phyloP scores from a whole-genome alignment of 2,329 filamentous ascomycete species.

The Penicillium glabrum region DNA sequence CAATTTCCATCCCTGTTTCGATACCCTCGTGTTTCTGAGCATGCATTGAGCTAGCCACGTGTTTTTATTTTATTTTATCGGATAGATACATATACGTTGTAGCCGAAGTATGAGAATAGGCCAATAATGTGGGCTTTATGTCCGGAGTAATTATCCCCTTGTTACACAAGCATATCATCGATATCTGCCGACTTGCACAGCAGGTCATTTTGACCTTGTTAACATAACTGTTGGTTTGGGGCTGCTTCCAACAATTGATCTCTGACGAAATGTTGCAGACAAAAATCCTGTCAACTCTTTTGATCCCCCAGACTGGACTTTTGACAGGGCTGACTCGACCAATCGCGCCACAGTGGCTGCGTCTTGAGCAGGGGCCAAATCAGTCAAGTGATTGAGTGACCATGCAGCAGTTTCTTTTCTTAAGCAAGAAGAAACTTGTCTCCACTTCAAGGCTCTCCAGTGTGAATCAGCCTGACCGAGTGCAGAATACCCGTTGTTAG shows the following conservation, averaged over 20 bases:
- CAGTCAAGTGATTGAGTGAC: slow-evolving; percentile 13
- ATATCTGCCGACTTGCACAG: neutral
- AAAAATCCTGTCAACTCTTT: slow-evolving; percentile 4
- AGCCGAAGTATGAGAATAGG: neutral
- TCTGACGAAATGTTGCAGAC: neutral
- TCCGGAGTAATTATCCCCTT: neutral
- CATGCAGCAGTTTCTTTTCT: slow-evolving; percentile 11
- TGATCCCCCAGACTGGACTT: slow-evolving; percentile 7
- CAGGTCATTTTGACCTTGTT: neutral
- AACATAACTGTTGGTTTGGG: neutral
- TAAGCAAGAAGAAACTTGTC: neutral
- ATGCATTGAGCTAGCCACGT: neutral
- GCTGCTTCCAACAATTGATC: neutral
- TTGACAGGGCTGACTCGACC: neutral
- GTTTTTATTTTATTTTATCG: neutral
- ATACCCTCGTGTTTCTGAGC: slow-evolving; percentile 1
- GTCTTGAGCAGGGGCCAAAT: slow-evolving; percentile 12
- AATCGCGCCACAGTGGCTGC: slow-evolving; percentile 16
- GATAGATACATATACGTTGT: neutral
- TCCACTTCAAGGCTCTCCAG: neutral
- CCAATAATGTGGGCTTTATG: neutral
- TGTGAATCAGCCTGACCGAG: slow-evolving; percentile 6
- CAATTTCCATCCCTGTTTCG: neutral
- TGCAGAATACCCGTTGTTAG: slow-evolving; percentile 16
- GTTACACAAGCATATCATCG: neutral